Evolutionary conservation across 2,329 filamentous ascomycete genomes (phyloP).

Genomic region (Penicillium aurantiogriseum): DNA sequence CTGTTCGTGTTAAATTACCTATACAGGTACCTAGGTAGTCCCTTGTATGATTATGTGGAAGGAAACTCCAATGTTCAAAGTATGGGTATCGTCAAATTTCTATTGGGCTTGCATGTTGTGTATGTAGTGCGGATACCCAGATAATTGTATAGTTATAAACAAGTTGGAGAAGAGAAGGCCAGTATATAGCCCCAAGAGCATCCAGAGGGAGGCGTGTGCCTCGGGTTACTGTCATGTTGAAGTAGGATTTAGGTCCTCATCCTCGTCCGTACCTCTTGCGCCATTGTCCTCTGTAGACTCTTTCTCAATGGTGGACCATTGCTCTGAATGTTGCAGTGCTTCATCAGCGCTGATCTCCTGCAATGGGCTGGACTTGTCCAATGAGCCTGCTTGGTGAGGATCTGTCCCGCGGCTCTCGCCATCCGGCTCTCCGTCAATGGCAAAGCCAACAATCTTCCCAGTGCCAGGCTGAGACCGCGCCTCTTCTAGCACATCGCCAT

Average conservation of each 20-base stretch:
- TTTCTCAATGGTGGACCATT: conserved; percentile 39
- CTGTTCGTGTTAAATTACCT: not conserved
- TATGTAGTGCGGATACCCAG: not conserved
- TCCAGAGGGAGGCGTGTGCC: not conserved
- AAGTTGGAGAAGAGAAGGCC: not conserved
- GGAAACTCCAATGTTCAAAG: not conserved
- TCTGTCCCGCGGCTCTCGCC: conserved; percentile 12
- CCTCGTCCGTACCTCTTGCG: not conserved
- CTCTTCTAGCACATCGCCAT: conserved; percentile 72
- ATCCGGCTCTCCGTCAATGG: conserved; percentile 29
- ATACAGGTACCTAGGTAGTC: too few species aligned
- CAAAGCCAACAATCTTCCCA: conserved; percentile 45
- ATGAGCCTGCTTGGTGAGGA: not conserved
- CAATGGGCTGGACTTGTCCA: conserved; percentile 22
- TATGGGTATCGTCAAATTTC: conserved; percentile 19
- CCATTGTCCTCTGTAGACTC: conserved; percentile 21
- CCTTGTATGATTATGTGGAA: not conserved
- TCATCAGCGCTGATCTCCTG: conserved; percentile 34
- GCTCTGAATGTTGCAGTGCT: conserved; percentile 36
- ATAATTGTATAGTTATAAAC: conserved; percentile 9
- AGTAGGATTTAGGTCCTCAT: not conserved
- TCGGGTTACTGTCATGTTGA: not conserved
- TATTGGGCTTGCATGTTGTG: not conserved
- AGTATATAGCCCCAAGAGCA: not conserved
- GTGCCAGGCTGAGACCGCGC: conserved; percentile 32